These are phyloP conservation scores for Tephrocybe sp. DNA, from an alignment of 768 basidiomycete species.

Conservation along the genomic window DNA sequence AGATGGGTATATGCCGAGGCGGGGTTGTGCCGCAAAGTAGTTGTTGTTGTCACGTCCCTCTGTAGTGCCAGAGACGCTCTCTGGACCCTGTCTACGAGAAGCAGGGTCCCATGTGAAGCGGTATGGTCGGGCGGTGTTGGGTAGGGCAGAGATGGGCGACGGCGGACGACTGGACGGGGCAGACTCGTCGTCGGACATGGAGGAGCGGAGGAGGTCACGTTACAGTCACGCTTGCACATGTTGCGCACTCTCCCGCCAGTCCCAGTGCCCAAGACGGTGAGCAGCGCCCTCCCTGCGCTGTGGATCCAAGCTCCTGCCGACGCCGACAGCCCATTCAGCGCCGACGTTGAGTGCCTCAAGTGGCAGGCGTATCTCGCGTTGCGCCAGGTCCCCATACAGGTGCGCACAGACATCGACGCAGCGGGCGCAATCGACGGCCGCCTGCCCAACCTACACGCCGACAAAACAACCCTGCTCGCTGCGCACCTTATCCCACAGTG, in stretches of 20 bases:
- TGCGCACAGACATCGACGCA: conserved; percentile 69
- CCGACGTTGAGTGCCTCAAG: conserved; percentile 85
- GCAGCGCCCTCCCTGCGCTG: conserved; percentile 44
- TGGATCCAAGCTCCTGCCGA: conserved; percentile 55
- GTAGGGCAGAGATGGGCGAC: conserved; percentile 50
- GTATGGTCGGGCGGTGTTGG: conserved; percentile 55
- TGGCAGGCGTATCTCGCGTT: conserved; percentile 86
- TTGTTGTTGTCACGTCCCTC: conserved; percentile 59
- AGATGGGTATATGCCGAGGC: conserved; percentile 49
- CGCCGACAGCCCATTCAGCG: conserved; percentile 48
- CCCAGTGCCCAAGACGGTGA: conserved; percentile 27
- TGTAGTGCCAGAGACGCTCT: conserved; percentile 71
- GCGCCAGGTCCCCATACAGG: conserved; percentile 52
- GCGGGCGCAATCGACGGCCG: conserved; percentile 70
- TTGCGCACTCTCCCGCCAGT: conserved; percentile 47
- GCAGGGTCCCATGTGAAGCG: conserved; percentile 77
- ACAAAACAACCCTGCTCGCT: conserved; percentile 54
- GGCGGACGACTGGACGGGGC: conserved; percentile 54
- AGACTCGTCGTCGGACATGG: conserved; percentile 52
- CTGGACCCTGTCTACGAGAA: conserved; percentile 58
- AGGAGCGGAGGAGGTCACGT: neutral
- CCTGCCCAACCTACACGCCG: conserved; percentile 70
- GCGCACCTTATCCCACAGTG: conserved; percentile 72
- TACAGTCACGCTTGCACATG: conserved; percentile 39
- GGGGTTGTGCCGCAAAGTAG: conserved; percentile 59